Base-by-base conservation (phyloP, 2,329 filamentous ascomycete genomes). In the Cladobotryum mycophilum region DNA sequence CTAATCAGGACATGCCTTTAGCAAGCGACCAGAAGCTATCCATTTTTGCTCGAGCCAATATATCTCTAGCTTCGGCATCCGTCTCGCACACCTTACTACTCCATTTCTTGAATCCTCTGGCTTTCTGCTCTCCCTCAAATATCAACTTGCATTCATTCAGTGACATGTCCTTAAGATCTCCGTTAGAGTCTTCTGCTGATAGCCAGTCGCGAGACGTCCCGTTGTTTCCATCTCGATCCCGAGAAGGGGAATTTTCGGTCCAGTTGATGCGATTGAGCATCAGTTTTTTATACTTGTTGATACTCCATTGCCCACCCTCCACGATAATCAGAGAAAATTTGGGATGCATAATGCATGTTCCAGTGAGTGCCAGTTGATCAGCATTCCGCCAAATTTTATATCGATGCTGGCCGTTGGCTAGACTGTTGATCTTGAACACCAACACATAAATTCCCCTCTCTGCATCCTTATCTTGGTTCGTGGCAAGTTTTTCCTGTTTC, bases 231-330 rank as follows among this genome's bases (percentile, higher is more conserved):
- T 83, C 76, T 45, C 76, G 77, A 40, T 82, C 72, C 37, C 77
- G 76, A 0, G 90, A 85, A 2, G 84, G 83, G 0, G 82, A 79
- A 60, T 95, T 96, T 65, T 97, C 91, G 2, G 86, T 87, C 93
- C 95, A 99, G 67, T 95, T 86, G 62, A 97, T 90, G 44, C 93
- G 89, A 59, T 92, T 85, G 41, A 95, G 76, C 88, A 99, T 91
- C 30, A 99, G 77, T 67, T 96, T 96, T 67, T 87, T 89, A 75
- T 92, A 97, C 55, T 85, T 85, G 47, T 82, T 83, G 65, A 93
- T 86, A 53, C 86, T 87, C 71, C 93, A 85, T 53, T 84, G 76
- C 37, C 93, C 93, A 34, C 92, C 93, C 67, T 99, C 95, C 1
- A 96, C 90, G 56, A 99, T 82, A 14, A 99, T 82, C 3, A 99